These are phyloP conservation scores for Prunus yedoensis DNA, from an alignment of 331 rosid genomes.

Conservation along the genomic window DNA sequence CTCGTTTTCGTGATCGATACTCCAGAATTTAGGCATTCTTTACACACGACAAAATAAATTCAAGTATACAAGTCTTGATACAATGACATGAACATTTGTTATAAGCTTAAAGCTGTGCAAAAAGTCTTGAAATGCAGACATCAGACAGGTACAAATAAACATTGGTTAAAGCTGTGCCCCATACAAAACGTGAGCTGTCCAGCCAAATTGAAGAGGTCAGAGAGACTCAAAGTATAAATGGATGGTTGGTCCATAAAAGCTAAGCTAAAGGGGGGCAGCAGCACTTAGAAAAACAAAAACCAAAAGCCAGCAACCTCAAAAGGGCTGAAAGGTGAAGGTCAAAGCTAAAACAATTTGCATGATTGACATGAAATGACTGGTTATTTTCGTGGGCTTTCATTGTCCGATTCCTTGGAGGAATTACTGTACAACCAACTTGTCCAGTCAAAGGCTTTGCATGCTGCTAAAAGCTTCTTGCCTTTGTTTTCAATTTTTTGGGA, in stretches of 20 bases:
- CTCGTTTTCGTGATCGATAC: not conserved
- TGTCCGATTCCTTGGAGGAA: slow-evolving; percentile 28
- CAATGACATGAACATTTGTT: not conserved
- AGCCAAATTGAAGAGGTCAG: slow-evolving; percentile 2
- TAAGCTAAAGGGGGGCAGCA: slow-evolving; percentile 25
- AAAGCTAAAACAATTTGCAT: slow-evolving; percentile 40
- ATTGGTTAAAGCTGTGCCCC: slow-evolving; percentile 2
- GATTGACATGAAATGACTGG: slow-evolving; percentile 58
- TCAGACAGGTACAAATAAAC: not conserved
- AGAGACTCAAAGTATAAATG: no score
- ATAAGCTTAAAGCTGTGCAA: not conserved
- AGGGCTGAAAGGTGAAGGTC: slow-evolving; percentile 83
- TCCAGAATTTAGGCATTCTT: no score
- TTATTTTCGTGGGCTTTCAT: slow-evolving; percentile 56
- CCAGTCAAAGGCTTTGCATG: slow-evolving; percentile 42
- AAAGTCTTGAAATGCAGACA: not conserved
- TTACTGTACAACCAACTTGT: slow-evolving; percentile 40
- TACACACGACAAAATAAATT: no score
- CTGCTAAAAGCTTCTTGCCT: slow-evolving; percentile 51
- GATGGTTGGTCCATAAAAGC: slow-evolving; percentile 30
- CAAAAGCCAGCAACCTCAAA: slow-evolving; percentile 54
- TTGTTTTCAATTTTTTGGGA: slow-evolving; percentile 30
- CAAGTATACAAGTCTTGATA: no score
- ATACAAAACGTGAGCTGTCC: slow-evolving; percentile 9
- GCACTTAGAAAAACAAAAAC: slow-evolving; percentile 49